Evolutionary conservation across 352 stramenopile species (phyloP), one percentile per base, ranked within the genome.

Genomic region (Phytophthora pinifolia): DNA sequence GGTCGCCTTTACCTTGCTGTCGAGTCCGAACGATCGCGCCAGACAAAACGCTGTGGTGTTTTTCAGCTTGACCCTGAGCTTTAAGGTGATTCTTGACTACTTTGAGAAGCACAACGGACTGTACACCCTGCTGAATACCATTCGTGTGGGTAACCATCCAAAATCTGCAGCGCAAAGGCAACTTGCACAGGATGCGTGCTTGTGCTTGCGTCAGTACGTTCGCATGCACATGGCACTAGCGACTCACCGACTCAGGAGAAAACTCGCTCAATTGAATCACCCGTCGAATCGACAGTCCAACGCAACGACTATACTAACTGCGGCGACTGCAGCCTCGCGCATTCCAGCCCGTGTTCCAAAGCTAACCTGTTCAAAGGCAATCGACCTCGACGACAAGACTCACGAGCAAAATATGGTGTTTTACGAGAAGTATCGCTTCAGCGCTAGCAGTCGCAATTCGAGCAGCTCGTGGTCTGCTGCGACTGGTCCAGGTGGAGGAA

Each of bases 41-140:
- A 66, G 85, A 4, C 83, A 93, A 34, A 93, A 95, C 39, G 79
- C 79, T 0, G 81, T 95, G 8, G 79, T 93, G 13, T 95, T 92
- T 52, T 95, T 90, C 42, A 81, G 83, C 17, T 64, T 95, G 36
- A 91, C 83, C 5, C 52, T 95, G 18, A 62, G 69, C 13, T 95
- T 93, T 46, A 92, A 88, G 42, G 69, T 74, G 7, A 88, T 92
- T 51, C 64, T 93, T 20, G 85, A 95, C 29, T 84, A 83, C 49
- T 95, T 95, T 49, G 83, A 95, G 34, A 88, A 85, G 32, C 59
- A 91, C 42, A 79, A 95, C n/a, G 83, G 85, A 0, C 31, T 95
- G 12, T 95, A 95, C 52, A 90, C 75, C 9, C 54, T 95, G 14
- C 47, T 95, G 15, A 95, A 93, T 61, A 86, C 92, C 32, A 92